Base-by-base conservation (phyloP, 2,329 filamentous ascomycete genomes). In the Blastomyces parvus region DNA sequence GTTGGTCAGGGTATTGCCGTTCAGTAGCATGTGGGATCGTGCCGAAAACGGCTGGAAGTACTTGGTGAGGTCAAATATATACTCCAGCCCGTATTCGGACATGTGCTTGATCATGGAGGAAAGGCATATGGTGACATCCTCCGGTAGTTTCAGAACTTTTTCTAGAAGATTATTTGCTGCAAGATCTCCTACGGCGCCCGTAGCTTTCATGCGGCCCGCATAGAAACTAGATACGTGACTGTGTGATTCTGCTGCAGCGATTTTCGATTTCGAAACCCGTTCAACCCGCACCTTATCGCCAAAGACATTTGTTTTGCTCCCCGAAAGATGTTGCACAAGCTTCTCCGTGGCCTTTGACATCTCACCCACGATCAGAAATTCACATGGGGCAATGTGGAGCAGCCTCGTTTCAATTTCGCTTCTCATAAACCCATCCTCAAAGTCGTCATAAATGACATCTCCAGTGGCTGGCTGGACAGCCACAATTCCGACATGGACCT, bases 31-130 rank as follows among this genome's bases (percentile, higher is more conserved):
- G 72, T 97, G 92, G 17, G 93, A 92, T 46, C 92, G 83, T 8
- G 92, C 90, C 69, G 90, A 96, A 77, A 99, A 99, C 1, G 91
- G 91, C 69, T 96, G 88, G 71, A 99, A 99, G 77, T 97, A 96
- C 70, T 96, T 96, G 1, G 94, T 97, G 53, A 99, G 79, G 70
- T 96, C 89, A 69, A 99, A 96, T 61, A 99, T 90, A 78, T 97
- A 91, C 74, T 97, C 89, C 25, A 99, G 81, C 0, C 91, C 91
- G 73, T 97, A 99, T 67, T 96, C 92, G 22, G 86, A 87, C 69
- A 99, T 80, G 71, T 99, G 92, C 1, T 84, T 90, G 69, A 99
- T 97, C 92, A 99, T 97, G 13, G 92, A 89, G 3, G 94, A 97
- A 17, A 99, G 82, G 75, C 94, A 99, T 50, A 96, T 86, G 0